Evolutionary conservation across 192 early-diverging fungal genomes (phyloP), one percentile per base, ranked within the genome.

Genomic region (Cetraspora pellucida): DNA sequence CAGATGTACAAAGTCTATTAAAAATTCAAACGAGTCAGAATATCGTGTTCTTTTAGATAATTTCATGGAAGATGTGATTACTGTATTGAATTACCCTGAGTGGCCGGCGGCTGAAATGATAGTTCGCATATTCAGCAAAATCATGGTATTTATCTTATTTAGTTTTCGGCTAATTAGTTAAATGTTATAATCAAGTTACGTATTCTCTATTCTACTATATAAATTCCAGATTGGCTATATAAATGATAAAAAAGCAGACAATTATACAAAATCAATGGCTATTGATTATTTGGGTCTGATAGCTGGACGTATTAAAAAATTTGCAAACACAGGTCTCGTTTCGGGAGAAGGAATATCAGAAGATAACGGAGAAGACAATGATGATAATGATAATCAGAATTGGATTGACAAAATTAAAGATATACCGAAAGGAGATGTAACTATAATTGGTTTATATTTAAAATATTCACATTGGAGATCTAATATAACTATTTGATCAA

Each of bases 31-130:
- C 45, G 94, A 92, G 25, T 83, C 84, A 0, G 95, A 95, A 49
- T 97, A 96, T 78, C 83, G 89, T 27, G 77, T 78, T 0, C 79
- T 95, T 13, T 74, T 98, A 17, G 93, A 96, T 37, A 81, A 83
- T 44, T 81, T 96, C 50, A 77, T 96, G 30, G 82, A 88, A 16
- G 94, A 98, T 81, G 80, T 92, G 0, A 74, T 95, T 37, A 76
- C 79, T 4, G 87, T 95, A 1, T 80, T 95, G 47, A 88, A 90
- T 21, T 90, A 92, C 17, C 95, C 95, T 3, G 94, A 96, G 50
- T 98, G 96, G 96, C 96, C 96, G 0, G 91, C 85, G 8, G 93
- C 96, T 0, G 93, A 95, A 64, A 74, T 93, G 16, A 86, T 91
- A 55, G 69, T 93, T 6, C 79, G 87, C 28, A 78, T 92, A 11